These are phyloP conservation scores for Viridothelium virens DNA, from an alignment of 495 filamentous ascomycete species.

Conservation along the genomic window DNA sequence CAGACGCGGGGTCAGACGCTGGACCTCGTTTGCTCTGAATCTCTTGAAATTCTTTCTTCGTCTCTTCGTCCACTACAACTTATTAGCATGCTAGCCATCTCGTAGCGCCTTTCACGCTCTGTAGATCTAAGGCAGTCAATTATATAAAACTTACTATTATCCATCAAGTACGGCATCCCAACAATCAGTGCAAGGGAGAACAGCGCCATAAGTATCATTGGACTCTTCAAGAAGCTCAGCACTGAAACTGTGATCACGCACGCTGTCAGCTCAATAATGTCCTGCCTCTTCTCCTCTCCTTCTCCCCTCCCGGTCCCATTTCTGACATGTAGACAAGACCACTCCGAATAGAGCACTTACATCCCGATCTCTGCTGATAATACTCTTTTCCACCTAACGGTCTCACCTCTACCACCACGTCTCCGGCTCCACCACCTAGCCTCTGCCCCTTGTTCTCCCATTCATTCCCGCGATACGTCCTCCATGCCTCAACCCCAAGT, in stretches of 20 bases:
- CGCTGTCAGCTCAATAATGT: conserved; percentile 14
- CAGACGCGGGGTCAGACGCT: conserved; percentile 28
- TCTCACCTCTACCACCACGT: conserved; percentile 49
- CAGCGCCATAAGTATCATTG: conserved; percentile 87
- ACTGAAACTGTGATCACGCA: conserved; percentile 33
- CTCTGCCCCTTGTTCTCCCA: conserved; percentile 73
- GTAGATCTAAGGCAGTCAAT: background rate
- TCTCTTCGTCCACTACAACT: conserved; percentile 82
- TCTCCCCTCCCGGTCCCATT: background rate
- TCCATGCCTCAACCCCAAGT: conserved; percentile 56
- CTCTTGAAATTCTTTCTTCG: conserved; percentile 83
- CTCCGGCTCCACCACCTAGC: conserved; percentile 35
- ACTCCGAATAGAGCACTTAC: conserved; percentile 45
- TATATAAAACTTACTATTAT: conserved; percentile 68
- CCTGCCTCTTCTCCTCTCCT: conserved; percentile 8
- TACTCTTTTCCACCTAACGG: conserved; percentile 58
- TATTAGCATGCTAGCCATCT: conserved; percentile 12
- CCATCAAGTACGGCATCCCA: conserved; percentile 87
- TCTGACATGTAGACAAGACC: conserved; percentile 7
- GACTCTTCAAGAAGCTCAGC: conserved; percentile 73
- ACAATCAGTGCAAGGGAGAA: conserved; percentile 73
- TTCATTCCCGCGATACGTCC: conserved; percentile 80
- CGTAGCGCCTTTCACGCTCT: background rate
- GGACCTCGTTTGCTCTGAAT: conserved; percentile 63
- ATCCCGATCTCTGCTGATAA: conserved; percentile 62